Base-by-base conservation (phyloP, 805 yeast genomes). In the Metschnikowia santaceciliae region DNA sequence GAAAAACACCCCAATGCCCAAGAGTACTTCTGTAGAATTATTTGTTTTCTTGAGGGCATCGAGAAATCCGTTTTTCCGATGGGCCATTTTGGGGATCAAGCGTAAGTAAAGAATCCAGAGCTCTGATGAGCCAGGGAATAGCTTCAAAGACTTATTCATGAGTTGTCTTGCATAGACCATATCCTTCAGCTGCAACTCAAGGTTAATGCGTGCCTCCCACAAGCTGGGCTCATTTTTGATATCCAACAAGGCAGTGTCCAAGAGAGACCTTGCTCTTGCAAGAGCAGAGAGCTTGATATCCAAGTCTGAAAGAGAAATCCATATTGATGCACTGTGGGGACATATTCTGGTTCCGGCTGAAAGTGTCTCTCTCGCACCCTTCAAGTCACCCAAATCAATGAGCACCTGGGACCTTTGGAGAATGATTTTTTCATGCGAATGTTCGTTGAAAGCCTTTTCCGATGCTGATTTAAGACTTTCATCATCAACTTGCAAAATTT, bases 41-140 rank as follows among this genome's bases (percentile, higher is more conserved):
- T 77, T 70, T 0, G 96, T 87, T 10, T 75, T 75, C 50, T 77
- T 80, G 54, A 92, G 71, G 0, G 97, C 96, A 58, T 84, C 88
- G 23, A 83, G 75, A 47, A 86, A 83, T 6, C 80, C 70, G 15
- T 80, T 79, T 64, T 82, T 77, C 60, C 80, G 71, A 58, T 80
- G 70, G 45, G 85, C 68, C 66, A 79, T 62, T 65, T 75, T 75
- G 47, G 74, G 65, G 49, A 77, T 63, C 54, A 74, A 61, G 11
- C 67, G 62, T 13, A 92, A 72, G 47, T 81, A 74, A 54, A 81
- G 83, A 1, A 78, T 64, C 96, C 96, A 90, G 6, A 92, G 60
- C 3, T 62, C 32, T 0, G 91, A 77, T 0, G 86, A 80, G 0
- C 65, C 54, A 0, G 94, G 91, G 39, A 81, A 74, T 15, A 69